Base-by-base conservation (phyloP, 139 green algal genomes). In the Chlamydomonas sp. region DNA sequence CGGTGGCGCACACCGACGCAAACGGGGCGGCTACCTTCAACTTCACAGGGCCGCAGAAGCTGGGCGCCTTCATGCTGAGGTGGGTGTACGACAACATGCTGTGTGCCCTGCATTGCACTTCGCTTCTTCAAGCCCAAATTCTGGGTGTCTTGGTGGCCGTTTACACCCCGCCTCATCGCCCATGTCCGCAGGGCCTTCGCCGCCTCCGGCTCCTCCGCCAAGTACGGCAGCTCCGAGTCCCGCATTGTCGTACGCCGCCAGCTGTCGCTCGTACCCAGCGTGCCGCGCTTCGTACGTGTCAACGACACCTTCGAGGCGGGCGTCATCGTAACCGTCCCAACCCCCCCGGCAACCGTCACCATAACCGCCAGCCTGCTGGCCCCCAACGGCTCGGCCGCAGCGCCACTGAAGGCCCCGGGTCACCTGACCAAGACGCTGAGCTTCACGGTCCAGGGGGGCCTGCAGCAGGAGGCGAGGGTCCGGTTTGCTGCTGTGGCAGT, bases 231-330 rank as follows among this genome's bases (percentile, higher is more conserved):
- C 16, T 87, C 66, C 64, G 93, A 95, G 85, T 63, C 71, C 2
- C 20, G 78, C 60, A 4, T 95, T 9, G 75, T 93, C 2, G 93
- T 95, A 10, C 79, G 91, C 10, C 91, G 92, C 8, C 15, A 75
- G 0, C 77, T 96, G 63, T 93, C 91, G 9, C 89, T 96, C 6
- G 91, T 88, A 2, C 84, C 93, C 17, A 90, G 88, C 3, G 73
- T 93, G 67, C 94, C 94, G 0, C 90, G 93, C 77, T 90, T 94
- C 12, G 91, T 93, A 31, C 92, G 94, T 64, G 79, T 90, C 0
- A 89, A 91, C 1, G 94, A 96, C 78, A 72, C 69, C 14, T 95
- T 95, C 81, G 80, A 90, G 63, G 93, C 90, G 3, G 92, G 93
- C 57, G 88, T 91, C 16, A 58, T 94, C 1, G 91, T 94, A 8